Percentiles rank a stretch among this genome's conserved stretches.
These are phyloP conservation scores for Knoxia roxburghii DNA, from an alignment of 257 asterid genomes.

Conservation along the genomic window DNA sequence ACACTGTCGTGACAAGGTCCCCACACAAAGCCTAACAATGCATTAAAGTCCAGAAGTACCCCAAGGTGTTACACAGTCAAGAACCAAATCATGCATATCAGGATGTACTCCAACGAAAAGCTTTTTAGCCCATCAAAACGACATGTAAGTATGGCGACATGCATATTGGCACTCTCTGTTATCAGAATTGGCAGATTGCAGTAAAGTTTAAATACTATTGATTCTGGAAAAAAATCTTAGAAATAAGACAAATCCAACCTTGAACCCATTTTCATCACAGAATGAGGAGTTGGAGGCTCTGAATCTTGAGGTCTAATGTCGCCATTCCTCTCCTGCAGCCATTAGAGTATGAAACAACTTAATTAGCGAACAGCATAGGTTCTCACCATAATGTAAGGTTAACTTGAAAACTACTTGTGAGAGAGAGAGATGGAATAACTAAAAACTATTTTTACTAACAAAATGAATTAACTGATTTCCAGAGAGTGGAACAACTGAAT, in stretches of 20 bases:
- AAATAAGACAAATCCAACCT: constrained; percentile 42
- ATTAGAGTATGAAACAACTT: constrained; percentile 13
- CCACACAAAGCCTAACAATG: background rate
- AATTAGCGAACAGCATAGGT: background rate
- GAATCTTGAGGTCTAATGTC: constrained; percentile 59
- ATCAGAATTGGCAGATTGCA: background rate
- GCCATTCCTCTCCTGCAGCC: constrained; percentile 70
- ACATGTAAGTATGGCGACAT: background rate
- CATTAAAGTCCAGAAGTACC: constrained; percentile 1
- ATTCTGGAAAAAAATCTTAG: background rate
- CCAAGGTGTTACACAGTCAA: background rate
- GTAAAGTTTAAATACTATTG: background rate
- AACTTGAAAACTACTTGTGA: background rate
- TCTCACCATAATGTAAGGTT: background rate
- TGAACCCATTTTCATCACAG: constrained; percentile 58
- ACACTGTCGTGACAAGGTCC: background rate
- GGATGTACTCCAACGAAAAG: background rate
- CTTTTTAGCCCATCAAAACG: background rate
- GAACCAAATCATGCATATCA: background rate
- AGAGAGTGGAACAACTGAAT: background rate
- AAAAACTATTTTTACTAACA: background rate
- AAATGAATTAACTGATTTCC: background rate
- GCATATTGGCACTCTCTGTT: background rate
- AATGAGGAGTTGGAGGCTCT: constrained; percentile 76
- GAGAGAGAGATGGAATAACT: background rate